Base-by-base conservation (phyloP, 805 yeast species). In the Pachysolen tannophilus region DNA sequence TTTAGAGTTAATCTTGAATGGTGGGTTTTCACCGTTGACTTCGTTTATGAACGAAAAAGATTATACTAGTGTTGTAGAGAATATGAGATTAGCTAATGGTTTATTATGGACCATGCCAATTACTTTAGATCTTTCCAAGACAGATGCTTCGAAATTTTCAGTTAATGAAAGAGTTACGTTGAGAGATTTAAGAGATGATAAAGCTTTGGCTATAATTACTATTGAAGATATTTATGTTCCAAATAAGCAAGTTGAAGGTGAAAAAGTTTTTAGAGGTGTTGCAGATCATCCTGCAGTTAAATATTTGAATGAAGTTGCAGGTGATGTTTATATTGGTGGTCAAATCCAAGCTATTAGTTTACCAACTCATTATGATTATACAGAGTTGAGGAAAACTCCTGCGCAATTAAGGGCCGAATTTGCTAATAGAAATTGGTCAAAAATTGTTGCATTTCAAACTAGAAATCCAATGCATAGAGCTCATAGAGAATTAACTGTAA, bases 381-480 rank as follows among this genome's bases (percentile, higher is more conserved):
- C 82, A 19, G 90, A 80, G 34, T 68, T 81, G 45, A 77, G 97
- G 58, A 81, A 81, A 63, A 83, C 95, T 19, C 97, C 97, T 20
- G 76, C 85, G 19, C 94, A 87, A 62, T 72, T 88, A 51, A 78
- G 97, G 61, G 62, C 78, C 17, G 95, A 88, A 65, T 90, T 90
- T 53, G 58, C 64, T 42, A 72, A 74, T 50, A 78, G 82, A 56
- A 81, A 84, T 46, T 88, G 97, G 97, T 72, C 75, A 50, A 70
- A 77, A 51, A 83, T 88, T 37, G 97, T 88, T 32, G 97, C 97
- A 23, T 88, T 88, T 80, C 97, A 88, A 67, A 88, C 97, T 28
- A 77, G 97, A 67, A 88, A 88, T 67, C 97, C 97, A 47, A 90
- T 88, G 97, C 97, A 88, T 62, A 78, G 97, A 59, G 97, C 97